Percentiles rank a stretch among this genome's conserved stretches.
These are phyloP conservation scores for Alnus rubra DNA, from an alignment of 306 rosid species.

Conservation along the genomic window DNA sequence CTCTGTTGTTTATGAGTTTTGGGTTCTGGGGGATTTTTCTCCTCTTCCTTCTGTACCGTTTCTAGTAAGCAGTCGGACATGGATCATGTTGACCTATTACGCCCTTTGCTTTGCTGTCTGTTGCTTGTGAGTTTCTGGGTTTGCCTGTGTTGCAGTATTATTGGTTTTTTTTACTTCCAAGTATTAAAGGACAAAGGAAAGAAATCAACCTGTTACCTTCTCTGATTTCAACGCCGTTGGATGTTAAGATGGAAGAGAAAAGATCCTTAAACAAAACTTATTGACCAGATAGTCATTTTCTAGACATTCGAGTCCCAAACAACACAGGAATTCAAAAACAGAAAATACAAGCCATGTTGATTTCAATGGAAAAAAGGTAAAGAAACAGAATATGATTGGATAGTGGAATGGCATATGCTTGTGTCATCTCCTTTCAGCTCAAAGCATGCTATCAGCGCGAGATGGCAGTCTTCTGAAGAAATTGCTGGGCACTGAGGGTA, in stretches of 20 bases:
- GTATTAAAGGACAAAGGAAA: no score
- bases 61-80: neutral
- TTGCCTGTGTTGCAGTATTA: neutral
- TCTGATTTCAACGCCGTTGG: neutral
- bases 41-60: neutral
- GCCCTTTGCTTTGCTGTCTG: neutral
- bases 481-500: constrained; percentile 67
- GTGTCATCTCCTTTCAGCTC: constrained; percentile 8
- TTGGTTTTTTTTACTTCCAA: no score
- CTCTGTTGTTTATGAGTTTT: neutral
- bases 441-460: constrained; percentile 73
- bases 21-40: neutral
- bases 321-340: neutral
- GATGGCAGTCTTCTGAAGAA: constrained; percentile 83
- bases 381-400: neutral
- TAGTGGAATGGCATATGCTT: neutral
- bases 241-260: neutral
- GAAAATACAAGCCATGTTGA: neutral
- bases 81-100: neutral
- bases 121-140: neutral
- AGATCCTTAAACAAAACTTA: neutral
- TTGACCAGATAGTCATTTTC: neutral
- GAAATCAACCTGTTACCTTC: no score
- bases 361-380: neutral
- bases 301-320: constrained; percentile 1